Base-by-base conservation (phyloP, 2,329 filamentous ascomycete species). In the Fusarium tuaranense region DNA sequence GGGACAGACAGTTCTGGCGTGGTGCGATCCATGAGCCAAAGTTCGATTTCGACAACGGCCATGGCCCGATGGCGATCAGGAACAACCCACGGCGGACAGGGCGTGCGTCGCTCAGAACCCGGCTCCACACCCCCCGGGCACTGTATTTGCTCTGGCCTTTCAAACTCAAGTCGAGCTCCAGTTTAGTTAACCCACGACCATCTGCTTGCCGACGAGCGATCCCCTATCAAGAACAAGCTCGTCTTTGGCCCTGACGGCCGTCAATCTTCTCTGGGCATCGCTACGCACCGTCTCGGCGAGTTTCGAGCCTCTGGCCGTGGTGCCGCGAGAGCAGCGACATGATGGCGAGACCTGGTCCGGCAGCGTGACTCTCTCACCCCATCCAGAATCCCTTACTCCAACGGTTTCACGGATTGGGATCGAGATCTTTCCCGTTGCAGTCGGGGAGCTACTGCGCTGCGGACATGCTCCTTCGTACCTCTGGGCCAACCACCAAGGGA, bases 1-100 rank as follows among this genome's bases (percentile, higher is more conserved):
- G 75, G 71, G 74, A 64, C 58, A 69, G 74, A 64, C 61, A 69
- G 59, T 67, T 67, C 66, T 68, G 55, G 51, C 58, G 61, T 76
- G 63, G 76, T 69, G 71, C 79, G 79, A 81, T 81, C 70, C 73
- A 67, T 74, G 71, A 73, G 78, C 79, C 76, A 79, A 80, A 80
- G 41, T 68, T 76, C 79, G 80, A 81, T 81, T 78, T 69, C 76
- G 68, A 69, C 69, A 74, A 71, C 67, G 66, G 57, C 73, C 69
- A 77, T 79, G 76, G 78, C 74, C 73, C 74, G 69, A 79, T 72
- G 72, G 69, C 68, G 68, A 78, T 80, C 73, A 76, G 71, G 72
- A 76, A 79, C 78, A 73, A 75, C 69, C 67, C 67, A 71, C 67
- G 72, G 63, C 65, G 65, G 64, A 67, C 60, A 73, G 72, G 67